Conservation (phyloP, 129 eudicot species). For the Deinandra increscens region DNA sequence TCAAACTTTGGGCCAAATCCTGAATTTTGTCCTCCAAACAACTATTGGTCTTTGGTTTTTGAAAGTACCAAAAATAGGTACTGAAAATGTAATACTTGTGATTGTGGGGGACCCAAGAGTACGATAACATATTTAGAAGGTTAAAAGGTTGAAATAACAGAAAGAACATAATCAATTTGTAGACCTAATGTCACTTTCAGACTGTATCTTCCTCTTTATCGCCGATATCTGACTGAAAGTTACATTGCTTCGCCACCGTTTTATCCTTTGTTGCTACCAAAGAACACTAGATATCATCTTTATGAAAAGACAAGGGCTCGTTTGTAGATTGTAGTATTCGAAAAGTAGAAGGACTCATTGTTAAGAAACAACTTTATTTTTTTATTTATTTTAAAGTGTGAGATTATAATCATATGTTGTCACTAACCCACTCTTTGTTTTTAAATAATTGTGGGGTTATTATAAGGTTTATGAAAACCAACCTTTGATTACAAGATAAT, state of each 20-base stretch:
- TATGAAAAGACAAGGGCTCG: conserved; percentile 10
- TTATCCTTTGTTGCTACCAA: conserved; percentile 32
- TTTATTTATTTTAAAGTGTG: too few species aligned
- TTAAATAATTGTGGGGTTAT: too few species aligned
- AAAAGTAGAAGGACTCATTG: conserved; percentile 10
- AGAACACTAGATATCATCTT: conserved; percentile 30
- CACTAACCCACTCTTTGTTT: too few species aligned
- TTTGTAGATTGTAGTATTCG: not conserved
- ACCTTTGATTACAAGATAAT: not conserved
- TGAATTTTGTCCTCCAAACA: conserved; percentile 20
- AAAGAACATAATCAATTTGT: conserved; percentile 37
- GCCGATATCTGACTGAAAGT: conserved; percentile 41
- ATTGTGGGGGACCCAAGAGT: conserved; percentile 22
- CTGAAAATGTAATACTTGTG: conserved; percentile 12
- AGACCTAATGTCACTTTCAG: conserved; percentile 34
- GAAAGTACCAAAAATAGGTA: conserved; percentile 9
- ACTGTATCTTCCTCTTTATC: conserved; percentile 38
- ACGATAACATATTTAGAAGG: conserved; percentile 7
- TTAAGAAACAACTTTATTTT: too few species aligned
- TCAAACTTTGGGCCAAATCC: conserved; percentile 27
- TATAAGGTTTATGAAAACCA: too few species aligned
- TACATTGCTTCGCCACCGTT: conserved; percentile 34
- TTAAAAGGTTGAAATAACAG: conserved; percentile 12
- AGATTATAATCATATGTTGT: too few species aligned
- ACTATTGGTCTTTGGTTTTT: conserved; percentile 15